Evolutionary conservation across 225 moss, liverwort and hornwort species (phyloP).

Genomic region (Antitrichia curtipendula): DNA sequence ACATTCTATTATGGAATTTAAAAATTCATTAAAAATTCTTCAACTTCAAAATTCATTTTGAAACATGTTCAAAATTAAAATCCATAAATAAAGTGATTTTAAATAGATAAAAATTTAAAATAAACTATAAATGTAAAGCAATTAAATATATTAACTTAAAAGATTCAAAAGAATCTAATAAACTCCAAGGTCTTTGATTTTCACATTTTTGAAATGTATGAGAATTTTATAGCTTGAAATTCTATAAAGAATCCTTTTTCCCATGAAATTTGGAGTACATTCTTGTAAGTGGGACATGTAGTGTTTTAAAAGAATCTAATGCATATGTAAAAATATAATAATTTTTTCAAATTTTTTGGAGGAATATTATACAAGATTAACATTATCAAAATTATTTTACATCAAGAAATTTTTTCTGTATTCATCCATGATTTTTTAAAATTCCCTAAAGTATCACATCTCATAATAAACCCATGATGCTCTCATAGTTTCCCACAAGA

Average conservation of each 20-base stretch:
- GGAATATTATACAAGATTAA: background rate
- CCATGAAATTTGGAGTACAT: background rate
- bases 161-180: background rate
- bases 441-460: background rate
- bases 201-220: background rate
- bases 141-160: background rate
- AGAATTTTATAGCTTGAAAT: too few relatives aligned
- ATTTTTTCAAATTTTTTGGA: too few relatives aligned
- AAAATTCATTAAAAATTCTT: background rate
- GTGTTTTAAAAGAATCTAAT: background rate
- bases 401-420: background rate
- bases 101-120: background rate
- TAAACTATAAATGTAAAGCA: too few relatives aligned
- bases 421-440: background rate
- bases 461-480: too few relatives aligned
- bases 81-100: background rate
- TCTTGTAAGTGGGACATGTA: background rate
- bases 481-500: too few relatives aligned
- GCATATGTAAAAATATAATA: background rate
- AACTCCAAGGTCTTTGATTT: background rate
- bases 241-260: background rate
- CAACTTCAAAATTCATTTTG: fast-evolving
- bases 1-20: too few relatives aligned
- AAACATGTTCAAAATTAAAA: background rate
- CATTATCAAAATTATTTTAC: background rate